Evolutionary conservation across 805 yeast species (phyloP), one percentile per base, ranked within the genome.

Genomic region (Yarrowia keelungensis): DNA sequence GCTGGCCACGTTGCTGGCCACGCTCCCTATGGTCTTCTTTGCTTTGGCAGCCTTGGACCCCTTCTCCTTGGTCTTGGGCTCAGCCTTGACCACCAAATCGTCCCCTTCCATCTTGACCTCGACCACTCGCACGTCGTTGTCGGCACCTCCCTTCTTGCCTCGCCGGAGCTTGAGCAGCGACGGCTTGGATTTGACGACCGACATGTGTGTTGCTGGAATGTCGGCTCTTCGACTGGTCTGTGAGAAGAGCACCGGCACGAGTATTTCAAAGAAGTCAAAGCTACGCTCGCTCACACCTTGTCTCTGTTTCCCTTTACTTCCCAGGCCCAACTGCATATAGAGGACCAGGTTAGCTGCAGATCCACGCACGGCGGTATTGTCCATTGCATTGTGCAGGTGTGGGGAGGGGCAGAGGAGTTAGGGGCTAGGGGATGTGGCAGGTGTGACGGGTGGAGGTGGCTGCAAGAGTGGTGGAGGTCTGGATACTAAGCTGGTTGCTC

Each of bases 341-440:
- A 19, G 61, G 47, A 41, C 62, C 62, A 41, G 62, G 62, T n/a
- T 41, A 56, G 62, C 62, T 56, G 62, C 62, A 56, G 62, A 56
- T 56, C 62, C 62, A 56, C 62, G 62, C 62, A 56, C 62, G 62
- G 62, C 62, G 62, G 62, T 41, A 56, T 56, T 54, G 62, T 56
- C 62, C 62, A 56, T 56, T 54, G 61, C 61, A 54, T 54, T 26
- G 62, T 42, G 47, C 61, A 54, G 46, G 19, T 56, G 62, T 56
- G 62, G 62, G 62, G 62, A 56, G 61, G 61, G 61, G 61, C 32
- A 26, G 56, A 53, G 47, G 47, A n/a, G 26, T 26, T 41, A 42
- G 62, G 61, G 62, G 62, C 62, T 56, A 56, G 62, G 47, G 62
- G 10, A 38, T 38, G 12, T 38, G 39, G 39, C 39, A 38, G 39